Evolutionary conservation across 2,329 filamentous ascomycete species (phyloP).

Genomic region (Fusarium multiceps): DNA sequence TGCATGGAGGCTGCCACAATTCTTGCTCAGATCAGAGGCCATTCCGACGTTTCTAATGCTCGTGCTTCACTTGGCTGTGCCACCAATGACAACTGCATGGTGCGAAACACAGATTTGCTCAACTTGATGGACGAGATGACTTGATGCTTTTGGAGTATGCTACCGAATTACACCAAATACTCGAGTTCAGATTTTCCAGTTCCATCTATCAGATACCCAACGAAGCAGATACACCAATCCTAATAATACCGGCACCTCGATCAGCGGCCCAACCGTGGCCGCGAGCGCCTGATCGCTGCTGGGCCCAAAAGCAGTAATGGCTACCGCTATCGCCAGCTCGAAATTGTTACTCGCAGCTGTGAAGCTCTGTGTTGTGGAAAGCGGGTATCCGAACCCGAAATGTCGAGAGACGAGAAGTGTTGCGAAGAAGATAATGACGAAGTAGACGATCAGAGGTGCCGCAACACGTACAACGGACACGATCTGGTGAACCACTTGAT

Average conservation of each 20-base stretch:
- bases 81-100: constrained; percentile 45
- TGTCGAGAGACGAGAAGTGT: constrained; percentile 71
- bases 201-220: constrained; percentile 65
- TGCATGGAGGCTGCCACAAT: constrained; percentile 48
- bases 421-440: constrained; percentile 76
- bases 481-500: constrained; percentile 82
- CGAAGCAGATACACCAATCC: constrained; percentile 80
- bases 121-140: constrained; percentile 49
- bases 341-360: constrained; percentile 95
- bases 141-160: constrained; percentile 5
- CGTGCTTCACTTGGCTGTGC: constrained; percentile 48
- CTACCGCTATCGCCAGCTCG: constrained; percentile 89
- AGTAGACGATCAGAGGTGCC: constrained; percentile 85
- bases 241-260: constrained; percentile 86
- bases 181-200: constrained; percentile 26
- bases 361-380: constrained; percentile 83
- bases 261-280: constrained; percentile 83
- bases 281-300: constrained; percentile 84
- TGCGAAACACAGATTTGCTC: constrained; percentile 52
- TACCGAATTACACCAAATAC: too few relatives aligned
- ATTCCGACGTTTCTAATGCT: constrained; percentile 44
- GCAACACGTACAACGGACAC: constrained; percentile 84
- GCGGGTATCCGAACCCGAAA: constrained; percentile 79
- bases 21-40: constrained; percentile 55
- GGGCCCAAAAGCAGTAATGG: constrained; percentile 81